A percentile compares a stretch with the other conserved stretches of the same genome.
phyloP scores from a whole-genome alignment of 257 asterid genomes.

The Solanum ossicruentum region DNA sequence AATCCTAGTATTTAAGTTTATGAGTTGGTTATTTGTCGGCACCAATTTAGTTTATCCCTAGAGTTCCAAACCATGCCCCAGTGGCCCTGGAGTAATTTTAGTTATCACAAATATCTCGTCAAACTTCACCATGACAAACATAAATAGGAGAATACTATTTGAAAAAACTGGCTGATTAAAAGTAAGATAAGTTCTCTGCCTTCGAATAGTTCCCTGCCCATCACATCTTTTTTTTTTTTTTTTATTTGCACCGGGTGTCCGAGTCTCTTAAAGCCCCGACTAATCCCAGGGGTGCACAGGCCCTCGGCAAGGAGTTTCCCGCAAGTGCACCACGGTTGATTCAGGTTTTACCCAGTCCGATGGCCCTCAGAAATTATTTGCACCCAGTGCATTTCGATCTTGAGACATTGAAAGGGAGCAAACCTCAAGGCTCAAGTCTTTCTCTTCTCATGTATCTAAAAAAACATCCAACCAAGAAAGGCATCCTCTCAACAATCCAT shows the following conservation, averaged over 20 bases:
- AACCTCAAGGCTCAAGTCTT: not conserved
- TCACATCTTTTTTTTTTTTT: not conserved
- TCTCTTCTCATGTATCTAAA: not conserved
- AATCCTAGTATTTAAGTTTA: not conserved
- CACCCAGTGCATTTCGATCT: no score
- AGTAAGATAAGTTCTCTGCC: not conserved
- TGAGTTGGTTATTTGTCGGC: not conserved
- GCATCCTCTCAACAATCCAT: not conserved
- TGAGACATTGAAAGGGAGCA: no score
- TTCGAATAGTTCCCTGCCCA: not conserved
- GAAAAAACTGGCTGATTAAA: not conserved
- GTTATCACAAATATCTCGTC: not conserved
- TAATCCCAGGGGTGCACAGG: no score
- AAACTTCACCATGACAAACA: not conserved
- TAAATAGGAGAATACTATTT: not conserved
- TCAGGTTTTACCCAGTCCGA: no score
- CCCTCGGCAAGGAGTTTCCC: no score
- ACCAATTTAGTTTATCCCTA: not conserved
- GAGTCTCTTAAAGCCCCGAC: no score
- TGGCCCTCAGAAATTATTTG: no score
- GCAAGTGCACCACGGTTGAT: no score
- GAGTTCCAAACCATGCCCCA: not conserved
- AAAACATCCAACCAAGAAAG: not conserved
- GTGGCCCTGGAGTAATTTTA: not conserved
- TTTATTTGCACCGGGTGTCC: no score